These are phyloP conservation scores for Boletus sp. DNA, from an alignment of 1,284 basidiomycete genomes.

Conservation along the genomic window DNA sequence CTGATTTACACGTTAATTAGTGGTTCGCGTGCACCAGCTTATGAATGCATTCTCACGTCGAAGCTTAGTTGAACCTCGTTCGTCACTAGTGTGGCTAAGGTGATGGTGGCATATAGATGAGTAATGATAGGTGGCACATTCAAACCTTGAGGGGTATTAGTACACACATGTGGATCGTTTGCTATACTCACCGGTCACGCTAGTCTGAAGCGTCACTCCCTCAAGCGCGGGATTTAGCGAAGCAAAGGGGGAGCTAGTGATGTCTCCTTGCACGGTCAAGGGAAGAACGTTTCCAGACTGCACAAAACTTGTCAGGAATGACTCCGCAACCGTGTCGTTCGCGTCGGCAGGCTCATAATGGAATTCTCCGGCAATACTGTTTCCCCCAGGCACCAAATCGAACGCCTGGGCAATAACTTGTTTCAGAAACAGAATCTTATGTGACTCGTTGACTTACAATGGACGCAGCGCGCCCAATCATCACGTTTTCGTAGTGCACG, in stretches of 20 bases:
- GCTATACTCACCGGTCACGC: slow-evolving; percentile 42
- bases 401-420: slow-evolving; percentile 41
- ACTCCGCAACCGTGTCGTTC: slow-evolving; percentile 60
- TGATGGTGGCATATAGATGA: slow-evolving; percentile 48
- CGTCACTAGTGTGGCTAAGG: slow-evolving; percentile 44
- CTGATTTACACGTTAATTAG: slow-evolving; percentile 26
- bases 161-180: background rate
- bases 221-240: slow-evolving; percentile 59
- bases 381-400: slow-evolving; percentile 57
- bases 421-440: background rate
- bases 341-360: slow-evolving; percentile 62
- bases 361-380: slow-evolving; percentile 56
- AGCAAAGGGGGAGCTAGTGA: slow-evolving; percentile 56
- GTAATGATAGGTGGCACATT: slow-evolving; percentile 41
- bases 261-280: slow-evolving; percentile 58
- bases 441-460: slow-evolving; percentile 39
- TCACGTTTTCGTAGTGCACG: slow-evolving; percentile 53
- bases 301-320: slow-evolving; percentile 54
- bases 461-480: slow-evolving; percentile 56
- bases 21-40: background rate
- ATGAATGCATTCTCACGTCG: slow-evolving; percentile 38
- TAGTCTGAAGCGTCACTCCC: slow-evolving; percentile 49
- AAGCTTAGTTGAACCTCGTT: slow-evolving; percentile 54
- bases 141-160: slow-evolving; percentile 35
- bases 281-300: slow-evolving; percentile 45